phyloP scores from a whole-genome alignment of 208 protist genomes.

The Novymonas esmeraldas region DNA sequence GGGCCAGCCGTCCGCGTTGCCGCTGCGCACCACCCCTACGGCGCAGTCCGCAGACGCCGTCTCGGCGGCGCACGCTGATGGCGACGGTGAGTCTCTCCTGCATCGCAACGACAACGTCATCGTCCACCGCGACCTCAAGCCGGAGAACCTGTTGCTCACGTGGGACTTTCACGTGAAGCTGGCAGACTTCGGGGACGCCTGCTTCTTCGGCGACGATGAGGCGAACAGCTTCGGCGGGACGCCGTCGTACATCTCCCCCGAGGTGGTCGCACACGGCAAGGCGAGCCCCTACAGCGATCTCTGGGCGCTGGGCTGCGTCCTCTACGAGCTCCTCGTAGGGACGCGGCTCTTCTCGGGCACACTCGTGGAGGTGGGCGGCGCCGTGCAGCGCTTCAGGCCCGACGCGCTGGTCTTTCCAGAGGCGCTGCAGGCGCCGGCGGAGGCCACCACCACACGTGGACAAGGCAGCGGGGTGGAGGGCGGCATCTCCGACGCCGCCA shows the following conservation, averaged over 20 bases:
- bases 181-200: slow-evolving; percentile 76
- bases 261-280: slow-evolving; percentile 85
- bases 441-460: not conserved
- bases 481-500: slow-evolving; percentile 52
- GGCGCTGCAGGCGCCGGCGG: not conserved
- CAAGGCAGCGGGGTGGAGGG: not conserved
- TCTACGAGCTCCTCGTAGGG: slow-evolving; percentile 74
- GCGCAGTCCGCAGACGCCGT: not conserved
- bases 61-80: not conserved
- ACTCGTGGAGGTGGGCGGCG: slow-evolving; percentile 33
- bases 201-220: slow-evolving; percentile 67
- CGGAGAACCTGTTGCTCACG: slow-evolving; percentile 86
- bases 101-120: slow-evolving; percentile 51
- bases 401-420: slow-evolving; percentile 60
- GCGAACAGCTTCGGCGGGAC: slow-evolving; percentile 78
- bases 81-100: slow-evolving; percentile 8
- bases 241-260: slow-evolving; percentile 76
- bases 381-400: slow-evolving; percentile 54
- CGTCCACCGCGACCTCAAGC: slow-evolving; percentile 86
- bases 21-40: not conserved
- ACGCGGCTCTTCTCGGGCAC: slow-evolving; percentile 26
- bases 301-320: slow-evolving; percentile 99
- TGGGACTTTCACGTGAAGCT: slow-evolving; percentile 71
- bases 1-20: not conserved
- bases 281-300: slow-evolving; percentile 94